Percentiles rank a stretch among this genome's conserved stretches.
Conservation (phyloP, 768 basidiomycete species). For the Lactarius hengduanensis region DNA sequence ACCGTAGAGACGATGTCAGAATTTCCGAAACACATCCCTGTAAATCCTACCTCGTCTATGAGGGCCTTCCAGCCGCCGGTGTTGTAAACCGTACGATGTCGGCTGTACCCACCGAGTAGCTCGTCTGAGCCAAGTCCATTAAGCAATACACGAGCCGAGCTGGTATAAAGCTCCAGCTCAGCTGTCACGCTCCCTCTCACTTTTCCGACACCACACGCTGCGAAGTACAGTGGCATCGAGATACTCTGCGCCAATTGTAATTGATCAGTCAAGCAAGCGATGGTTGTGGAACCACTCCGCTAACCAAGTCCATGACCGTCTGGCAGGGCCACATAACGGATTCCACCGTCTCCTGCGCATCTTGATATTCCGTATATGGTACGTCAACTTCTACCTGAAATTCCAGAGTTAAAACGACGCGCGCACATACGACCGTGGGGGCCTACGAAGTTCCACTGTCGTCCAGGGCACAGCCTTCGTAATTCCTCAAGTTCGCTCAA, state of each 20-base stretch:
- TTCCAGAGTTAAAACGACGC: slow-evolving; percentile 18
- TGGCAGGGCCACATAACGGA: slow-evolving; percentile 73
- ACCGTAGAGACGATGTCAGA: not conserved
- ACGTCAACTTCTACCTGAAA: slow-evolving; percentile 81
- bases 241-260: slow-evolving; percentile 61
- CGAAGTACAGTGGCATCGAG: slow-evolving; percentile 89
- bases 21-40: not conserved
- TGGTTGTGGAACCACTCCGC: slow-evolving; percentile 31
- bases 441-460: slow-evolving; percentile 85
- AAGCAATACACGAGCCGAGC: slow-evolving; percentile 76
- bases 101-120: slow-evolving; percentile 88
- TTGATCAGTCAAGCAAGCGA: not conserved
- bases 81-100: slow-evolving; percentile 77
- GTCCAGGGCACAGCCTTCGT: slow-evolving; percentile 65
- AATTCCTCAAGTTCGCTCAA: slow-evolving; percentile 77
- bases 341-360: slow-evolving; percentile 53
- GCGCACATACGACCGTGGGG: slow-evolving; percentile 3
- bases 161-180: slow-evolving; percentile 55
- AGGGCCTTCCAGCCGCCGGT: slow-evolving; percentile 70
- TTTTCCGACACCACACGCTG: slow-evolving; percentile 74
- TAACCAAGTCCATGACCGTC: slow-evolving; percentile 90
- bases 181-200: slow-evolving; percentile 42
- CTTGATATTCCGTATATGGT: slow-evolving; percentile 74
- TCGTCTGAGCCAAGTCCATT: slow-evolving; percentile 96
- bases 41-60: slow-evolving; percentile 65